Evolutionary conservation across 2,329 filamentous ascomycete species (phyloP).

Genomic region (Amphichorda felina): DNA sequence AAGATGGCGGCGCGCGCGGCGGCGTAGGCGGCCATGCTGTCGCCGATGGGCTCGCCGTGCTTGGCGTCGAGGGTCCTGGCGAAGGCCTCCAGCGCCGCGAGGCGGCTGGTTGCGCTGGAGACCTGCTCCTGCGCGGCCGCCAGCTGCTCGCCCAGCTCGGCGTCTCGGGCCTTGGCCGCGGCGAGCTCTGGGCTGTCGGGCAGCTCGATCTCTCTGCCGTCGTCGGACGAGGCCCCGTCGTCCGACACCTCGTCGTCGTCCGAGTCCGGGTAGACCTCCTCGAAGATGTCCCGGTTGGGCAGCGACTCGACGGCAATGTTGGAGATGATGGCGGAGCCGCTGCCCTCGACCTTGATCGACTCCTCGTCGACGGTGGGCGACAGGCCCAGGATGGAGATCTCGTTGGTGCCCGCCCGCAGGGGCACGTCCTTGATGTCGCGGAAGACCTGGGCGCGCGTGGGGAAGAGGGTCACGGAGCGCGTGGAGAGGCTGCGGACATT

Average conservation of each 20-base stretch:
- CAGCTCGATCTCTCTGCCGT: conserved; percentile 10
- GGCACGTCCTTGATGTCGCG: conserved; percentile 44
- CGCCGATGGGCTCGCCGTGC: conserved; percentile 19
- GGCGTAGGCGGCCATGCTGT: conserved; percentile 26
- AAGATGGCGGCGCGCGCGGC: conserved; percentile 28
- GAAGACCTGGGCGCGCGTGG: conserved; percentile 45
- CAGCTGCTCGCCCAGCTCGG: conserved; percentile 10
- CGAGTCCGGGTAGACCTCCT: conserved; percentile 38
- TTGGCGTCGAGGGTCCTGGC: conserved; percentile 22
- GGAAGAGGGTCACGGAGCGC: conserved; percentile 51
- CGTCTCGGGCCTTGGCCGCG: conserved; percentile 13
- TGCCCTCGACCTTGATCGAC: conserved; percentile 49
- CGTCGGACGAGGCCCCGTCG: conserved; percentile 9
- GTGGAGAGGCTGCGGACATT: conserved; percentile 44
- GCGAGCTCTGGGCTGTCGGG: conserved; percentile 11
- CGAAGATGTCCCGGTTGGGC: conserved; percentile 39
- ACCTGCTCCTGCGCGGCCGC: background rate
- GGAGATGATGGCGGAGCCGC: conserved; percentile 40
- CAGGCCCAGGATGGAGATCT: conserved; percentile 44
- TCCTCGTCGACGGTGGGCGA: conserved; percentile 43
- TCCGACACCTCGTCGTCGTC: conserved; percentile 11
- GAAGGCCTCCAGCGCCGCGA: conserved; percentile 27
- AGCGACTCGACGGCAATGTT: conserved; percentile 51
- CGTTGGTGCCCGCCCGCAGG: conserved; percentile 38
- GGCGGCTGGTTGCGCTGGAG: conserved; percentile 17